Evolutionary conservation across 2,329 filamentous ascomycete genomes (phyloP), one percentile per base, ranked within the genome.

Genomic region (Colletotrichum camelliae): DNA sequence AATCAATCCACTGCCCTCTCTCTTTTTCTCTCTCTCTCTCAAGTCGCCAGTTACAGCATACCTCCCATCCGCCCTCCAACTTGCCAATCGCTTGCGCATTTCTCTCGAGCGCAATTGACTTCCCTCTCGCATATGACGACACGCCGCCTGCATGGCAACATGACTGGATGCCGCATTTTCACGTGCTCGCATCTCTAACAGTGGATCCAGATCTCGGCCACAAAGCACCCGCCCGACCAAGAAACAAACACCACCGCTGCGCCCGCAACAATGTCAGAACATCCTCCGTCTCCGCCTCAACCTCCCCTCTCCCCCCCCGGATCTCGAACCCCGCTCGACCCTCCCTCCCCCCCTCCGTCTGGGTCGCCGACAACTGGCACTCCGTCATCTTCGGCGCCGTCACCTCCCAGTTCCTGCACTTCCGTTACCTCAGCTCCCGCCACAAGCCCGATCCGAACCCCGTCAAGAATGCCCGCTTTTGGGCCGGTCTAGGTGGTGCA

Each of bases 391-490:
- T 70, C 39, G 75, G 75, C 60, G 67, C 77, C 18, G 68, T 77
- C 62, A 21, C 76, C 16, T 27, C 58, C 18, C 77, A 79, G 15
- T 24, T 75, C 67, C 70, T 71, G 21, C 77, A 79, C 71, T 79
- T 77, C 65, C 77, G 70, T 27, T 75, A 77, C 62, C 70, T 79
- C 48, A 64, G 48, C n/a, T 68, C 70, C 29, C 39, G 37, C 67
- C 77, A 73, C 70, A 75, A 39, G 12, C 73, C 67, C 35, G 66
- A 74, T 33, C 75, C 77, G 39, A 76, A 77, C 65, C 52, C 68
- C 18, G 27, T 78, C 37, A 77, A 76, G 74, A 77, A 77, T 77
- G 76, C 76, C 74, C 74, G 76, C 67, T 77, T 77, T 67, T 77
- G 74, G 76, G 74, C 74, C 33, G 27, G 77, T 77, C 74, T 70